Base-by-base conservation (phyloP, 805 yeast species). In the Isabelozyma gotoi region DNA sequence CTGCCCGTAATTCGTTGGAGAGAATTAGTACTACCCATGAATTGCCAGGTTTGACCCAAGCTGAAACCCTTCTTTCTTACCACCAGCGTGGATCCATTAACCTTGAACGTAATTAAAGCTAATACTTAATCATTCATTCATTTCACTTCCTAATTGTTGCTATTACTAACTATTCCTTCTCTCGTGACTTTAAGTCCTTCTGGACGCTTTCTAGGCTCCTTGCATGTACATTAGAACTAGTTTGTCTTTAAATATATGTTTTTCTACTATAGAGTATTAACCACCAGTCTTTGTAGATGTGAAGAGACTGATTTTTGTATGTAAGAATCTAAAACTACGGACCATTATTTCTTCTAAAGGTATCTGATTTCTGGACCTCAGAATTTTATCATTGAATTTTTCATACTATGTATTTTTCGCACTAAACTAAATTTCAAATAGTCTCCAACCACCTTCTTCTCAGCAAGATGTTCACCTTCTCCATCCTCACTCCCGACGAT, bases 41-140 rank as follows among this genome's bases (percentile, higher is more conserved):
- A 19, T 56, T 76, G 33, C 78, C 78, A 0, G 81, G 81, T 7
- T 62, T 76, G 40, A 68, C 77, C 2, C 75, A 72, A 43, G 80
- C 80, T 6, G 78, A 73, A 51, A 69, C 75, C 4, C 62, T 76
- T 39, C 55, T 76, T 40, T 65, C 73, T 10, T 69, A 68, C 44
- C 76, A 72, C 46, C 63, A 72, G 5, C 56, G 76, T 47, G 65
- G 63, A 41, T 68, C 75, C 49, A 62, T 68, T 34, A 59, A 62
- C 46, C 20, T 36, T 19, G 39, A 36, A 4, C 29, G 29, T 24
- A 24, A 24, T 24, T 24, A 24, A n/a, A 24, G 29, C 8, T n/a
- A 24, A 24, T 15, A 11, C 39, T 24, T 11, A 1, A 36, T 14
- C 10, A 10, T 36, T 18, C 15, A 11, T 32, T 32, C n/a, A 14